Conservation (phyloP, 495 filamentous ascomycete genomes). For the Podospora conica region DNA sequence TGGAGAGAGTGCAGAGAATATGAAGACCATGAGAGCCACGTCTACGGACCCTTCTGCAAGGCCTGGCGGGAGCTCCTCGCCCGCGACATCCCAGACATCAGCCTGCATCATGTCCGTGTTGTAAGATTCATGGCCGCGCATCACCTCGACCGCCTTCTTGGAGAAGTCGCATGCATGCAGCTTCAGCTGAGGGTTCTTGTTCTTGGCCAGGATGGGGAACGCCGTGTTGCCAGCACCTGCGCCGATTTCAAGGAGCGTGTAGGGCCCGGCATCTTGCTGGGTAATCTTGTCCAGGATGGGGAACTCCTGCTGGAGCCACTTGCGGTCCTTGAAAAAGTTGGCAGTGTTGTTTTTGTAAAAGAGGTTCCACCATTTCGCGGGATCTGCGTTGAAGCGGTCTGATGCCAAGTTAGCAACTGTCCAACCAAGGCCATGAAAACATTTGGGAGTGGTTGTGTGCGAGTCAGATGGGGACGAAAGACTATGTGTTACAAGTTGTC, state of each 20-base stretch:
- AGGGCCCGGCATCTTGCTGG: slow-evolving; percentile 51
- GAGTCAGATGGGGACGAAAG: slow-evolving; percentile 62
- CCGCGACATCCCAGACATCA: slow-evolving; percentile 85
- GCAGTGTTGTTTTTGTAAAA: slow-evolving; percentile 94
- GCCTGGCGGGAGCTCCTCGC: slow-evolving; percentile 64
- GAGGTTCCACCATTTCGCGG: slow-evolving; percentile 91
- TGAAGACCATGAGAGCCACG: slow-evolving; percentile 89
- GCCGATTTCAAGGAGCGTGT: slow-evolving; percentile 78
- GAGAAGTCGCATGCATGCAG: slow-evolving; percentile 94
- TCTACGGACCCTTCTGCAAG: slow-evolving; percentile 73
- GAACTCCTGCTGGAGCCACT: slow-evolving; percentile 94
- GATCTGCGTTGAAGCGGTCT: slow-evolving; percentile 78
- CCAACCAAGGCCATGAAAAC: not conserved
- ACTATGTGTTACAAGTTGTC: slow-evolving; percentile 48
- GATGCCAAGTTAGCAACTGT: slow-evolving; percentile 28
- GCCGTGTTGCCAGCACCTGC: slow-evolving; percentile 95
- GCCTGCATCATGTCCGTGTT: slow-evolving; percentile 64
- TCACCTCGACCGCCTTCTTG: slow-evolving; percentile 81
- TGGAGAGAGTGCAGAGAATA: slow-evolving; percentile 87
- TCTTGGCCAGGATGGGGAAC: slow-evolving; percentile 77
- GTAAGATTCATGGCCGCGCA: slow-evolving; percentile 61
- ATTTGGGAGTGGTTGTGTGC: not conserved
- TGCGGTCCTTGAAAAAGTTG: slow-evolving; percentile 98
- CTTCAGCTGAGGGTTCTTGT: slow-evolving; percentile 69
- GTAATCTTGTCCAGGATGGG: slow-evolving; percentile 71